Evolutionary conservation across 2,329 filamentous ascomycete species (phyloP), one percentile per base, ranked within the genome.

Genomic region (Ambrosiella cleistominuta): DNA sequence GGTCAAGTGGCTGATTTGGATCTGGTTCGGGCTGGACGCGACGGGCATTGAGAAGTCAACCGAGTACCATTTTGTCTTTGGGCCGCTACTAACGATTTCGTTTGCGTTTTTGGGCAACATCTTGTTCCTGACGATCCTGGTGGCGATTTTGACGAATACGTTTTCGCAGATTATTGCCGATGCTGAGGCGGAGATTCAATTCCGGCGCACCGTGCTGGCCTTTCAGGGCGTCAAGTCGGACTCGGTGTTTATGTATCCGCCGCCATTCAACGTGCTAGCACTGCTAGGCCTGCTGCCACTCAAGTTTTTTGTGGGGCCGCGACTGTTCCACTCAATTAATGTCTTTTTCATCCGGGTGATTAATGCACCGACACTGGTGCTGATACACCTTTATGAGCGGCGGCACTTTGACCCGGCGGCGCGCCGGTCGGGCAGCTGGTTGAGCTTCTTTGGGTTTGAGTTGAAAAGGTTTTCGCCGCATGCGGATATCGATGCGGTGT

Each of bases 41-140:
- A 76, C 75, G 3, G 75, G 75, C 9, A 76, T 77, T 51, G 72
- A 75, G 60, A 70, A 72, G 60, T 72, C 71, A 1, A 70, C 69
- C 7, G 76, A 81, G 51, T 83, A 87, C 68, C 82, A 88, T 66
- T 72, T 78, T 67, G 69, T 85, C 27, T 74, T 86, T 2, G 84
- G 84, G 0, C 84, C 84, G 0, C 72, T 78, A 0, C 72, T 88
- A 8, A 86, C 86, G 78, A 76, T 87, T 59, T 75, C 79, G 3
- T 88, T 87, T 67, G 82, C 84, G 4, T 86, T 87, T 64, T 72
- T 88, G 7, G 84, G 84, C 54, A 87, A 88, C 67, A 86, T 82
- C 0, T 75, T 88, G 44, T 87, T 88, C 70, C 71, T 87, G 45
- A 87, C 84, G 0, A 84, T 88, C 62, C 74, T 87, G 1, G 82